Percentiles rank a stretch among this genome's conserved stretches.
Evolutionary conservation across 495 filamentous ascomycete species (phyloP).

Genomic region (Penicillium canescens): DNA sequence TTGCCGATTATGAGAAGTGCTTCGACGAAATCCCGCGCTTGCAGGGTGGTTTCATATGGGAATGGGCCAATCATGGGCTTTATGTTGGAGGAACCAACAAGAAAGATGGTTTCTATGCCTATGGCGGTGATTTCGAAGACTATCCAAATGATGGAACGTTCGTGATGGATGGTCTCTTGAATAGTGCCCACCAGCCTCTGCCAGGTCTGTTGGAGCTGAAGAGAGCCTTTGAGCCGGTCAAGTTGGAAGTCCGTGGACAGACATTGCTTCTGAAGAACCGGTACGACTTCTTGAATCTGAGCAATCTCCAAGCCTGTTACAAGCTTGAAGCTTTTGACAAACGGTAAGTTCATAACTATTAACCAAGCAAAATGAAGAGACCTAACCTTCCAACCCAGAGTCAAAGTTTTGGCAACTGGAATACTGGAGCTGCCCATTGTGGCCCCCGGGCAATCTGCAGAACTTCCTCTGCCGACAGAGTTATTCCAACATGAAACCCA

Average conservation of each 20-base stretch:
- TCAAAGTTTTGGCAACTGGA: conserved; percentile 12
- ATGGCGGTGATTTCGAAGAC: conserved; percentile 67
- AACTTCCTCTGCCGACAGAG: conserved; percentile 15
- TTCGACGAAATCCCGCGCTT: conserved; percentile 58
- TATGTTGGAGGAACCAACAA: conserved; percentile 37
- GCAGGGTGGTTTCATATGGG: conserved; percentile 73
- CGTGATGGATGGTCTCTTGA: conserved; percentile 63
- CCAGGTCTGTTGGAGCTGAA: conserved; percentile 60
- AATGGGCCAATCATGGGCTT: conserved; percentile 73
- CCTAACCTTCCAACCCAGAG: background rate
- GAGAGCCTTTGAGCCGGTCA: conserved; percentile 60
- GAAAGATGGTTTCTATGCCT: conserved; percentile 52
- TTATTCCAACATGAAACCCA: background rate
- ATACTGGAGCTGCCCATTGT: conserved; percentile 20
- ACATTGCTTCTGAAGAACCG: conserved; percentile 32
- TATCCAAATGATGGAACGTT: conserved; percentile 63
- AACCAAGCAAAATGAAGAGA: no score
- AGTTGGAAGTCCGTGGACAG: conserved; percentile 22
- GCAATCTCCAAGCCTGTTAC: conserved; percentile 38
- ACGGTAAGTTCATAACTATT: conserved; percentile 3
- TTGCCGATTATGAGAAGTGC: conserved; percentile 63
- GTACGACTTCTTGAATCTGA: conserved; percentile 53
- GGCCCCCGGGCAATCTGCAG: conserved; percentile 13
- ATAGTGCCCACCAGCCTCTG: conserved; percentile 55
- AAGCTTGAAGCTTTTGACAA: conserved; percentile 23